These are phyloP conservation scores for Penicillium tannophilum DNA, from an alignment of 495 filamentous ascomycete species.

Conservation along the genomic window DNA sequence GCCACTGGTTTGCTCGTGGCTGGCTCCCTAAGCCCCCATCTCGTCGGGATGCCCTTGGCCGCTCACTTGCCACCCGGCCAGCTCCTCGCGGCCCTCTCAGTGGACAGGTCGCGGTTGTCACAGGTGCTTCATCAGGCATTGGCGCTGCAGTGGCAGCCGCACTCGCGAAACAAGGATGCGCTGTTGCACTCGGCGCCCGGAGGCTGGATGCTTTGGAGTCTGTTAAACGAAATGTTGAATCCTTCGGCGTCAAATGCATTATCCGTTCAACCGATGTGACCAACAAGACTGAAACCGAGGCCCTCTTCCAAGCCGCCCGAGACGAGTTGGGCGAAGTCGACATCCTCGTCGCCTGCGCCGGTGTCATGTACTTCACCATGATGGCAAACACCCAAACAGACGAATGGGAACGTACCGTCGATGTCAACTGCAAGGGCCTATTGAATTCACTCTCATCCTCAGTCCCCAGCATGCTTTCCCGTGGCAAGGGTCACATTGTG, in stretches of 20 bases:
- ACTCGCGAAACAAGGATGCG: slow-evolving; percentile 57
- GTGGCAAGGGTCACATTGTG: slow-evolving; percentile 63
- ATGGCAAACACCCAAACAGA: slow-evolving; percentile 66
- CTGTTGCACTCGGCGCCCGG: slow-evolving; percentile 64
- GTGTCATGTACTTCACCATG: slow-evolving; percentile 77
- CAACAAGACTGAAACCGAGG: slow-evolving; percentile 53
- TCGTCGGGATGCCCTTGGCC: slow-evolving; percentile 38
- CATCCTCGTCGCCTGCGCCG: slow-evolving; percentile 67
- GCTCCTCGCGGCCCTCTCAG: slow-evolving; percentile 50
- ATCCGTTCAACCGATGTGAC: slow-evolving; percentile 64
- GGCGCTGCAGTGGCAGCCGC: slow-evolving; percentile 51
- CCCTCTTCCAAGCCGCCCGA: slow-evolving; percentile 52
- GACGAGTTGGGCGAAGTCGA: slow-evolving; percentile 63
- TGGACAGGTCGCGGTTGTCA: slow-evolving; percentile 55
- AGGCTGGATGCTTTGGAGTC: slow-evolving; percentile 60
- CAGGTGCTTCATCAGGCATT: slow-evolving; percentile 54
- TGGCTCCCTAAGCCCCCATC: slow-evolving; percentile 61
- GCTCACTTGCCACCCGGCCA: slow-evolving; percentile 23
- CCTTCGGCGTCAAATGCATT: slow-evolving; percentile 57
- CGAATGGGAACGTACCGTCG: slow-evolving; percentile 70
- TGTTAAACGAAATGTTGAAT: slow-evolving; percentile 52
- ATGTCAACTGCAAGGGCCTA: slow-evolving; percentile 73
- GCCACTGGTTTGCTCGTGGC: slow-evolving; percentile 69
- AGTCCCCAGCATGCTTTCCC: slow-evolving; percentile 63
- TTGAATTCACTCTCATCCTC: slow-evolving; percentile 62